These are phyloP conservation scores for Teratosphaeria pseudoeucalypti DNA, from an alignment of 2,329 filamentous ascomycete species.

Conservation along the genomic window DNA sequence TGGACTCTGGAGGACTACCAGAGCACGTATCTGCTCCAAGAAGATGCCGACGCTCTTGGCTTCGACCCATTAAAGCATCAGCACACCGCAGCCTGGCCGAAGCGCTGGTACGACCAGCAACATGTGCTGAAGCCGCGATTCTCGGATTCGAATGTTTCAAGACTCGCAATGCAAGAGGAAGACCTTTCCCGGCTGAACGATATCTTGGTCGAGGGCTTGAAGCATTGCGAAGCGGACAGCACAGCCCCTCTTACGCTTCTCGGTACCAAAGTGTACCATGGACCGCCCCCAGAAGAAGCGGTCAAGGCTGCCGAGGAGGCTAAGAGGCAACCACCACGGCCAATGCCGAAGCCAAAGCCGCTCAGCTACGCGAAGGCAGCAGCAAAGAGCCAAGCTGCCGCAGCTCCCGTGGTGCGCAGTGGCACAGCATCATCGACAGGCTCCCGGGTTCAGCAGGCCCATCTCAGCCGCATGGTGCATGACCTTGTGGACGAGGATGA, in stretches of 20 bases:
- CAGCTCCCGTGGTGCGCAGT: conserved; percentile 3
- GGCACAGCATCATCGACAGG: conserved; percentile 4
- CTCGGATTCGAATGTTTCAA: conserved; percentile 40
- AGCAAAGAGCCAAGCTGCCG: conserved; percentile 12
- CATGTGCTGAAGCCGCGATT: conserved; percentile 41
- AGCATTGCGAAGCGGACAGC: conserved; percentile 43
- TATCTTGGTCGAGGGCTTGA: conserved; percentile 51
- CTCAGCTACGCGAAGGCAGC: conserved; percentile 23
- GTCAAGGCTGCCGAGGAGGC: conserved; percentile 1
- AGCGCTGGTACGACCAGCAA: conserved; percentile 40
- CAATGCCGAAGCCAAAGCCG: conserved; percentile 13
- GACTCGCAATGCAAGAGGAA: conserved; percentile 50
- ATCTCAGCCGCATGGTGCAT: conserved; percentile 50
- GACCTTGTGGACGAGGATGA: conserved; percentile 41
- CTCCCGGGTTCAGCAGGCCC: conserved; percentile 28
- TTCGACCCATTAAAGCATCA: conserved; percentile 48
- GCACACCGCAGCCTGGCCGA: conserved; percentile 33
- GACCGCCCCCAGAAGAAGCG: conserved; percentile 4
- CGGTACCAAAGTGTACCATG: conserved; percentile 17
- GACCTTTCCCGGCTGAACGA: conserved; percentile 57
- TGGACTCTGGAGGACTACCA: conserved; percentile 36
- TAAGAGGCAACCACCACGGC: conserved; percentile 3
- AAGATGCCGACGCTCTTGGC: conserved; percentile 56
- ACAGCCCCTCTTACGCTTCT: conserved; percentile 14
- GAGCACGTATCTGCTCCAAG: conserved; percentile 54